A percentile compares a stretch with the other conserved stretches of the same genome.
These are phyloP conservation scores for Hydnomerulius pinastri DNA, from an alignment of 768 basidiomycete genomes.

Conservation along the genomic window DNA sequence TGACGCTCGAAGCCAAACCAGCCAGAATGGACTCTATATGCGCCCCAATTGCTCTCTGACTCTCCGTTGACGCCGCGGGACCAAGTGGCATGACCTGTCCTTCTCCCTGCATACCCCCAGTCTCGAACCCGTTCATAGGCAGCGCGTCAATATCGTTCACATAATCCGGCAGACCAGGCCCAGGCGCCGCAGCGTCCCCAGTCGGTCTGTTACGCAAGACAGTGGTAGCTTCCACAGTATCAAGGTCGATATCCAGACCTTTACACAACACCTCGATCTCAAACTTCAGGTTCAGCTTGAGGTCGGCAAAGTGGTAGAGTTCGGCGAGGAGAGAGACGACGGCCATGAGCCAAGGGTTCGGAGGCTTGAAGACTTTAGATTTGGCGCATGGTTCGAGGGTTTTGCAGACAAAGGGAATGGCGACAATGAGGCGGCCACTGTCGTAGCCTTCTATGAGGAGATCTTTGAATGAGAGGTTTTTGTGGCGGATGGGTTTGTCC, in stretches of 20 bases:
- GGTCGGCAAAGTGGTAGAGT: slow-evolving; percentile 95
- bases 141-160: slow-evolving; percentile 78
- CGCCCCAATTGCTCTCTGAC: slow-evolving; percentile 66
- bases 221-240: slow-evolving; percentile 79
- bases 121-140: slow-evolving; percentile 72
- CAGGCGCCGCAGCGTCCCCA: slow-evolving; percentile 47
- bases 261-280: slow-evolving; percentile 98
- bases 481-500: slow-evolving; percentile 89
- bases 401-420: slow-evolving; percentile 98
- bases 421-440: slow-evolving; percentile 84
- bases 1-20: slow-evolving; percentile 68
- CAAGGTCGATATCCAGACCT: slow-evolving; percentile 83
- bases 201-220: slow-evolving; percentile 79
- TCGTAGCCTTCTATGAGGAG: slow-evolving; percentile 96
- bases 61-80: slow-evolving; percentile 59
- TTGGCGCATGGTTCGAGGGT: slow-evolving; percentile 87
- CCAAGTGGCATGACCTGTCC: slow-evolving; percentile 65
- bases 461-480: slow-evolving; percentile 95
- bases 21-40: slow-evolving; percentile 83
- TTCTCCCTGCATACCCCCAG: slow-evolving; percentile 49
- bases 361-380: slow-evolving; percentile 91
- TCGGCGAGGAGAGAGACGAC: slow-evolving; percentile 90
- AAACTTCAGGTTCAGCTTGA: slow-evolving; percentile 96
- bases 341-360: slow-evolving; percentile 98
- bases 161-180: slow-evolving; percentile 74